These are phyloP conservation scores for Pyrenophora seminiperda DNA, from an alignment of 2,329 filamentous ascomycete genomes.

Conservation along the genomic window DNA sequence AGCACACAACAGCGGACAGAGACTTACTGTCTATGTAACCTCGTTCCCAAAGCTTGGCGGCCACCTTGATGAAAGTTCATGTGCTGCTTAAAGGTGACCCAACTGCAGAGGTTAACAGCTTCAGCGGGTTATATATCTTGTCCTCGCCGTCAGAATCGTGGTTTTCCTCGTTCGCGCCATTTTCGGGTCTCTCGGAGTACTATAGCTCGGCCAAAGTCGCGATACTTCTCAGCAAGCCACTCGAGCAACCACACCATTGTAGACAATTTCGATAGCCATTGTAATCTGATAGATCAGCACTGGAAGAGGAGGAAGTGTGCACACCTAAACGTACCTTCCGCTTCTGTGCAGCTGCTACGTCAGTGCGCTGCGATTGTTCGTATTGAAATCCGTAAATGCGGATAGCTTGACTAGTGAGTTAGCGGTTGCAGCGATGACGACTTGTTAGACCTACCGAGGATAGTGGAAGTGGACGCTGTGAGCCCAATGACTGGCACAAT, in stretches of 20 bases:
- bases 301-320: background rate
- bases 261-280: conserved; percentile 41
- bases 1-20: too few relatives aligned
- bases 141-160: conserved; percentile 73
- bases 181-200: conserved; percentile 66
- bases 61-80: too few relatives aligned
- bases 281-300: conserved; percentile 29
- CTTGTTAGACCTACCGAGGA: conserved; percentile 30
- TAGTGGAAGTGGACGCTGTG: conserved; percentile 30
- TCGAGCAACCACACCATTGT: too few relatives aligned
- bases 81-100: too few relatives aligned
- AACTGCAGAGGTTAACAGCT: too few relatives aligned
- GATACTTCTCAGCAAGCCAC: too few relatives aligned
- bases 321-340: conserved; percentile 26
- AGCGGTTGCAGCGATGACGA: conserved; percentile 2
- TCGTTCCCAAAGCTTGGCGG: too few relatives aligned
- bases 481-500: conserved; percentile 48
- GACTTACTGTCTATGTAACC: too few relatives aligned
- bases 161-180: conserved; percentile 63
- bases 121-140: conserved; percentile 94
- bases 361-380: too few relatives aligned
- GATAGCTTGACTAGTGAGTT: conserved; percentile 24
- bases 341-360: too few relatives aligned
- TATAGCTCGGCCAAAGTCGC: too few relatives aligned
- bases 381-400: conserved; percentile 40